These are phyloP conservation scores for Fonsecaea monophora DNA, from an alignment of 2,329 filamentous ascomycete species.

Conservation along the genomic window DNA sequence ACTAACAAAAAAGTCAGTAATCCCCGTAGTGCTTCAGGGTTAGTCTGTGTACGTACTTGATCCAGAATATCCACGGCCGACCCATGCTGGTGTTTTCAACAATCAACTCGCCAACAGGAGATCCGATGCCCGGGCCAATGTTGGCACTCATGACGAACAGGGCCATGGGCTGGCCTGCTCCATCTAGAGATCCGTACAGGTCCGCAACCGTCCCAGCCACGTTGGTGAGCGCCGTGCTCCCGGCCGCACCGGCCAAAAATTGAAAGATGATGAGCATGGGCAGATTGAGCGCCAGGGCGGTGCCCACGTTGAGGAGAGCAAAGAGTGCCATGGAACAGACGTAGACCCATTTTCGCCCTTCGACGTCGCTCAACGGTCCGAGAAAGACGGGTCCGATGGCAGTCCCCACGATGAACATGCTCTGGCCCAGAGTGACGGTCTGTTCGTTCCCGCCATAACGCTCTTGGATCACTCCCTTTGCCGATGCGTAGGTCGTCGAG, in stretches of 20 bases:
- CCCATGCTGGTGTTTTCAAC: slow-evolving; percentile 47
- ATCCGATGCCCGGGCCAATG: slow-evolving; percentile 50
- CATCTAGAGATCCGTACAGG: slow-evolving; percentile 42
- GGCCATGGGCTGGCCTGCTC: slow-evolving; percentile 53
- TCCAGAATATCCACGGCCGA: slow-evolving; percentile 46
- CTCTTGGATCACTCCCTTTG: slow-evolving; percentile 47
- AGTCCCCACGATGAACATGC: slow-evolving; percentile 53
- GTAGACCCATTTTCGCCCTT: slow-evolving; percentile 55
- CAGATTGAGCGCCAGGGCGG: slow-evolving; percentile 46
- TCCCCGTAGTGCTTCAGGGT: too few relatives aligned
- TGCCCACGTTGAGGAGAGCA: slow-evolving; percentile 48
- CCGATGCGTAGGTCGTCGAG: slow-evolving; percentile 50
- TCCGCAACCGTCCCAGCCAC: slow-evolving; percentile 48
- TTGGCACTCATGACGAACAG: slow-evolving; percentile 52
- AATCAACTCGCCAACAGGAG: slow-evolving; percentile 51
- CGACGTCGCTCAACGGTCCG: slow-evolving; percentile 51
- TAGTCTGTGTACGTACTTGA: slow-evolving; percentile 41
- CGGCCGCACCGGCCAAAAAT: slow-evolving; percentile 46
- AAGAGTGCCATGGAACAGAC: slow-evolving; percentile 47
- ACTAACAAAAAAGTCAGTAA: background rate
- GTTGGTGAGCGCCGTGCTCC: slow-evolving; percentile 47
- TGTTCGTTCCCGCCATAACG: slow-evolving; percentile 49
- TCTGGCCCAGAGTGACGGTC: slow-evolving; percentile 51
- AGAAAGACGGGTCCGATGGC: slow-evolving; percentile 53
- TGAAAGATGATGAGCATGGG: slow-evolving; percentile 50